phyloP scores from a whole-genome alignment of 2,329 filamentous ascomycete species.

The Stagonosporopsis rhizophila region DNA sequence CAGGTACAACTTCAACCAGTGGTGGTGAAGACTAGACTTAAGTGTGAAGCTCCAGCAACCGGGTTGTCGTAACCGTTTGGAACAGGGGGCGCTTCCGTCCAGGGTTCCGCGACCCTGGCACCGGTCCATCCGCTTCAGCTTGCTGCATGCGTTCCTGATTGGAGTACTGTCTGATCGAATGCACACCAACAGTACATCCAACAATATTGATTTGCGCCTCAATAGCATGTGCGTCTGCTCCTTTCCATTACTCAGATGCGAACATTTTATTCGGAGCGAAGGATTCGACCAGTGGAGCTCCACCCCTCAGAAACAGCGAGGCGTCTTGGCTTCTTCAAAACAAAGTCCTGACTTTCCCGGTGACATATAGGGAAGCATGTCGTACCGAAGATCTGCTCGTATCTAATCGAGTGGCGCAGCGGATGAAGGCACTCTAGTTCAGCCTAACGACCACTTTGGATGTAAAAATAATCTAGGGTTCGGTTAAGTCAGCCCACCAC shows the following conservation, averaged over 20 bases:
- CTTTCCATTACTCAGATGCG: not conserved
- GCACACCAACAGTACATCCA: not conserved
- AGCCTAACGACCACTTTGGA: conserved; percentile 3
- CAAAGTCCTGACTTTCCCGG: not conserved
- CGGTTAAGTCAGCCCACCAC: not conserved
- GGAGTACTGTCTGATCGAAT: not conserved
- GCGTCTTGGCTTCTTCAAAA: conserved; percentile 2
- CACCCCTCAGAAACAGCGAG: conserved; percentile 2
- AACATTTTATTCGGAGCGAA: not conserved
- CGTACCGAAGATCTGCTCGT: not conserved
- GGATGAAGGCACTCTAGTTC: conserved; percentile 1
- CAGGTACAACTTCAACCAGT: not conserved
- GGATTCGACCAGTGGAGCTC: conserved; percentile 6
- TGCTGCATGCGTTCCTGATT: not conserved
- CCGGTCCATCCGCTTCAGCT: not conserved
- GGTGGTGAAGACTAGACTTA: not conserved
- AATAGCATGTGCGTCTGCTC: not conserved
- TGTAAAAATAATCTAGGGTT: not conserved
- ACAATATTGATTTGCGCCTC: not conserved
- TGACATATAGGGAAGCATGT: not conserved
- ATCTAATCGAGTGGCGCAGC: not conserved
- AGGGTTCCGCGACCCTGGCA: not conserved
- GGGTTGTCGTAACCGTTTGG: not conserved
- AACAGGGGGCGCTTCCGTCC: not conserved
- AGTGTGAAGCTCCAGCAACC: not conserved